Evolutionary conservation across 495 filamentous ascomycete species (phyloP).

Genomic region (Penicillium salamii): DNA sequence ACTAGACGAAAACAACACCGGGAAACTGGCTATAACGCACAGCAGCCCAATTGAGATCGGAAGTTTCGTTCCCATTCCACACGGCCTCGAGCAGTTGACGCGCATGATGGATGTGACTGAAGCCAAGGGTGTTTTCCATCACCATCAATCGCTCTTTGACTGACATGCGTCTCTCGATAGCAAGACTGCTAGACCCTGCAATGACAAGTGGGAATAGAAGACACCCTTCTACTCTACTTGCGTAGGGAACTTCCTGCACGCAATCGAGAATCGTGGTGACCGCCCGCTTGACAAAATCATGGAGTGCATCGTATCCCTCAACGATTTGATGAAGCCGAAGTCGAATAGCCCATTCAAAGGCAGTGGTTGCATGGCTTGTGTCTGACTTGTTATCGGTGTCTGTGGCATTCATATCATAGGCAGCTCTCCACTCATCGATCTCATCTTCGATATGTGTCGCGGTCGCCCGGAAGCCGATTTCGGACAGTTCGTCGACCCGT

Average conservation of each 20-base stretch:
- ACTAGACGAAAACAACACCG: constrained; percentile 26
- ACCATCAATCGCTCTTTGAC: constrained; percentile 31
- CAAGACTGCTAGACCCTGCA: constrained; percentile 22
- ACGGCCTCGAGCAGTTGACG: constrained; percentile 23
- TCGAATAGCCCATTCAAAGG: constrained; percentile 30
- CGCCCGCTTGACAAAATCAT: constrained; percentile 19
- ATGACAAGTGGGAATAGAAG: constrained; percentile 29
- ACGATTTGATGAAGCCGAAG: constrained; percentile 30
- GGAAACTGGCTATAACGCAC: constrained; percentile 27
- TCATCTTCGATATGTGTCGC: constrained; percentile 18
- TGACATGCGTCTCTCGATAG: constrained; percentile 24
- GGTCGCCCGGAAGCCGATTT: constrained; percentile 29
- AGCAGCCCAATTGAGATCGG: constrained; percentile 23
- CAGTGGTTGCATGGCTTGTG: constrained; percentile 18
- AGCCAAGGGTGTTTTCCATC: constrained; percentile 29
- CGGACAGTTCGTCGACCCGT: constrained; percentile 27
- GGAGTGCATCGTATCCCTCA: constrained; percentile 21
- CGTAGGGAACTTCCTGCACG: constrained; percentile 23
- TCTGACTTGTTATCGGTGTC: constrained; percentile 1
- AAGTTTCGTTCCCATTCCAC: constrained; percentile 11
- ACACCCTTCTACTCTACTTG: constrained; percentile 25
- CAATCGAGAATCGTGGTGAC: constrained; percentile 15
- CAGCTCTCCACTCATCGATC: constrained; percentile 22
- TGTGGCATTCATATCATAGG: constrained; percentile 1
- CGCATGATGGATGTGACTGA: constrained; percentile 25